Evolutionary conservation across 768 basidiomycete genomes (phyloP).

Genomic region (Tricholoma bakamatsutake): DNA sequence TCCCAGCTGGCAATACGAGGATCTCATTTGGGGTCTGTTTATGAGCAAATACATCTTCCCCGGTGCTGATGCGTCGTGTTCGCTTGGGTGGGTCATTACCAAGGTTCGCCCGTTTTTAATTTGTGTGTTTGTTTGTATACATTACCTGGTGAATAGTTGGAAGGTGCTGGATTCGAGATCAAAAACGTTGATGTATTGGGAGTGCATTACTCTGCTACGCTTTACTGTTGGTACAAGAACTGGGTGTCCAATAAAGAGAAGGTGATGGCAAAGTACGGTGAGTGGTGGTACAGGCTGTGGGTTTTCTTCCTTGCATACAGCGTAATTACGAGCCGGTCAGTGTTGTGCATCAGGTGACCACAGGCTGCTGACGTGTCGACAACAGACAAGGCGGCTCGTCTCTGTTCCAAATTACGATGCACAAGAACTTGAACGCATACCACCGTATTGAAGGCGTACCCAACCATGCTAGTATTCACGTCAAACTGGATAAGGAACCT

Average conservation of each 20-base stretch:
- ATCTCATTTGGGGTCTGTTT: slow-evolving; percentile 95
- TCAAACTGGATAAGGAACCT: slow-evolving; percentile 48
- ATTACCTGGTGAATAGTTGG: slow-evolving; percentile 44
- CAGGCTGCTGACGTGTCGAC: not conserved
- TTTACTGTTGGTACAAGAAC: slow-evolving; percentile 94
- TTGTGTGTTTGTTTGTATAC: not conserved
- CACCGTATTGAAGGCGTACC: slow-evolving; percentile 83
- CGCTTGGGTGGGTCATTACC: slow-evolving; percentile 90
- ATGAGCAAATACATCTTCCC: slow-evolving; percentile 99
- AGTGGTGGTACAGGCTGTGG: slow-evolving; percentile 94
- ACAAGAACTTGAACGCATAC: slow-evolving; percentile 97
- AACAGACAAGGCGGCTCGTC: slow-evolving; percentile 80
- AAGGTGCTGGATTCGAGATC: slow-evolving; percentile 91
- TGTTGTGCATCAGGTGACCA: slow-evolving; percentile 3
- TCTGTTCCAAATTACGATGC: slow-evolving; percentile 95
- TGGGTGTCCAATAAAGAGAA: slow-evolving; percentile 93
- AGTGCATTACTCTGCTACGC: slow-evolving; percentile 92
- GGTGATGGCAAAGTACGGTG: slow-evolving; percentile 85
- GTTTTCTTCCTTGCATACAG: slow-evolving; percentile 94
- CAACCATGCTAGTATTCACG: slow-evolving; percentile 77
- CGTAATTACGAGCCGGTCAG: slow-evolving; percentile 72
- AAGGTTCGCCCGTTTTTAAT: slow-evolving; percentile 25
- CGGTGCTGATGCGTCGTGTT: slow-evolving; percentile 94
- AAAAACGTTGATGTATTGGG: slow-evolving; percentile 96
- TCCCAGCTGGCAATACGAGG: slow-evolving; percentile 97